Conservation (phyloP, 2,329 filamentous ascomycete species). For the Mariannaea sp. region DNA sequence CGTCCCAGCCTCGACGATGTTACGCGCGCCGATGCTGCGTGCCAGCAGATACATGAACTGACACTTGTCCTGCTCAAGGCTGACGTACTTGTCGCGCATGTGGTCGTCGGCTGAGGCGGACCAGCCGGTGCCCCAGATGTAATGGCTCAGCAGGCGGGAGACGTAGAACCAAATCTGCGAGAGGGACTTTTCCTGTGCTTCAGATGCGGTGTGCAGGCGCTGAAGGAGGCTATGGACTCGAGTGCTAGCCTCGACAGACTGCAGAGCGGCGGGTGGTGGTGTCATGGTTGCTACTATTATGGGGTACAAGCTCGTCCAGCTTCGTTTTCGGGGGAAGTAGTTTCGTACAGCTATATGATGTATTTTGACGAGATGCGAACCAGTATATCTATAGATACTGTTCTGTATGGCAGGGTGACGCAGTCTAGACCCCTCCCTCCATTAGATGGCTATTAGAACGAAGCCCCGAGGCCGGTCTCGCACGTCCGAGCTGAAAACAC, state of each 20-base stretch:
- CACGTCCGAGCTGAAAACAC: constrained; percentile 4
- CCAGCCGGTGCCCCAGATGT: constrained; percentile 33
- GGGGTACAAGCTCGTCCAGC: background rate
- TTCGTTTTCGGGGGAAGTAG: background rate
- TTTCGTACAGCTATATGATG: no score
- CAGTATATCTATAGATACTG: no score
- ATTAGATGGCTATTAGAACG: background rate
- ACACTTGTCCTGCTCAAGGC: constrained; percentile 63
- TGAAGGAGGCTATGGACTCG: constrained; percentile 36
- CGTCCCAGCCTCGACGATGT: constrained; percentile 66
- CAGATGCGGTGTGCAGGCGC: constrained; percentile 37
- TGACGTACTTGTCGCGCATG: constrained; percentile 63
- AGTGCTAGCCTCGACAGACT: constrained; percentile 32
- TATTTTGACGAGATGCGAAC: no score
- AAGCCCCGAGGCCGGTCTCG: constrained; percentile 23
- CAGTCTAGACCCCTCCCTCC: background rate
- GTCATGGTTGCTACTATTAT: constrained; percentile 18
- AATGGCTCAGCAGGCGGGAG: constrained; percentile 28
- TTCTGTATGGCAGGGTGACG: background rate
- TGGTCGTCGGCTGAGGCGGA: constrained; percentile 40
- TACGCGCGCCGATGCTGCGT: constrained; percentile 52
- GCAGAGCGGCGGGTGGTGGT: constrained; percentile 26
- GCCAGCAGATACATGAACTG: constrained; percentile 60
- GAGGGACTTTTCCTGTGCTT: constrained; percentile 33
- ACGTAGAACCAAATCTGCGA: constrained; percentile 38